phyloP scores from a whole-genome alignment of 1,284 basidiomycete genomes.

The Sanghuangporus weigelae region DNA sequence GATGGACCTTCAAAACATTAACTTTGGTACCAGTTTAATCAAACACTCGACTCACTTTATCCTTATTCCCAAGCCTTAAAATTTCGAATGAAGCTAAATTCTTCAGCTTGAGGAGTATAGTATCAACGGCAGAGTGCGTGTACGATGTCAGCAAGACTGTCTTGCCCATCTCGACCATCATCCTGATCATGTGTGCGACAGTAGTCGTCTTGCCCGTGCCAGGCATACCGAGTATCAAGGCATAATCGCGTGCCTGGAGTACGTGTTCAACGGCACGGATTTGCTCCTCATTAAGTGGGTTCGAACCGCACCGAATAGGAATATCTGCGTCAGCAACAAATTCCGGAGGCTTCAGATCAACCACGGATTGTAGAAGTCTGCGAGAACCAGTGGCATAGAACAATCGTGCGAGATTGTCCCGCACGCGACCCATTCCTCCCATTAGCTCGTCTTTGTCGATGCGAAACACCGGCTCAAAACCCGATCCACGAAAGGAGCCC shows the following conservation, averaged over 20 bases:
- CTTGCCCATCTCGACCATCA: constrained; percentile 77
- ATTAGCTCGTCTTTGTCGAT: constrained; percentile 93
- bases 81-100: constrained; percentile 64
- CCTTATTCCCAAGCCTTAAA: constrained; percentile 82
- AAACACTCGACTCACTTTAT: constrained; percentile 61
- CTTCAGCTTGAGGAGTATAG: constrained; percentile 80
- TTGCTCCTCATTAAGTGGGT: constrained; percentile 72
- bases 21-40: neutral
- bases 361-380: constrained; percentile 66
- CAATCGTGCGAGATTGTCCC: constrained; percentile 86
- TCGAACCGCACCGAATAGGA: constrained; percentile 3
- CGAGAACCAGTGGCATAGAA: constrained; percentile 77
- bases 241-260: constrained; percentile 82
- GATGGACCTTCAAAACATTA: constrained; percentile 57
- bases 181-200: constrained; percentile 82
- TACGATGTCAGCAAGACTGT: constrained; percentile 88
- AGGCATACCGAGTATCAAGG: constrained; percentile 94
- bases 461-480: constrained; percentile 57
- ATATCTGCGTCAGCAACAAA: constrained; percentile 43
- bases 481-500: constrained; percentile 14
- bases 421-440: constrained; percentile 81
- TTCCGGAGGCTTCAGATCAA: constrained; percentile 71
- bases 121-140: constrained; percentile 98
- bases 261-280: constrained; percentile 68
- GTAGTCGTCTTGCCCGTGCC: constrained; percentile 98